Base-by-base conservation (phyloP, 2,329 filamentous ascomycete genomes). In the Zalaria sp. region DNA sequence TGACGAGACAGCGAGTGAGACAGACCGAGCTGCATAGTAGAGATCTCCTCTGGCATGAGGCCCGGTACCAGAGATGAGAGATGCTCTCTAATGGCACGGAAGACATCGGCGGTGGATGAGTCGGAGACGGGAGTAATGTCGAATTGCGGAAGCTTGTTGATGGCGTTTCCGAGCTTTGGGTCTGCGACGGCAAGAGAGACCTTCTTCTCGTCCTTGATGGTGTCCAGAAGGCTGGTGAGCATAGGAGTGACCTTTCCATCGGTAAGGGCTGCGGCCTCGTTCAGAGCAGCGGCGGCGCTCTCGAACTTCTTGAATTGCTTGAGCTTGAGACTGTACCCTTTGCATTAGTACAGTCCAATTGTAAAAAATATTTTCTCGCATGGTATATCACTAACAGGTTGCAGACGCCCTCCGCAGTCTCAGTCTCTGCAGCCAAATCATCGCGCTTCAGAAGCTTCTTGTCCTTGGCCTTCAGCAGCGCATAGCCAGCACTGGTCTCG, bases 271-370 rank as follows among this genome's bases (percentile, higher is more conserved):
- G 85, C 79, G 54, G 88, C 85, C 70, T 98, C 89, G 62, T 93
- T 83, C 45, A 98, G 73, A 49, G 91, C 91, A 49, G 79, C 80
- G 49, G 84, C 80, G 48, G 91, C 88, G 64, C 85, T 94, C 61
- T 94, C 86, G 67, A 95, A 98, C 71, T 96, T 96, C 65, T 84
- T 73, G 66, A 98, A 96, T 63, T 89, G 81, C 75, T 96, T 96
- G 61, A 96, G 73, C 69, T 94, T 95, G 56, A 98, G 69, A 35
- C 46, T 48, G 40, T 25, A 34, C 18, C 18, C 18, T 18, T 18
- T 18, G 18, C 18, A 18, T 18, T 18, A 18, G 18, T 18, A 18
- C 18, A 18, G 18, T 18, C 18, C 18, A 18, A 18, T 18, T 18
- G 18, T 18, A 18, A 18, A 18, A n/a, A 32, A 32, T 32, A 32